A percentile compares a stretch with the other conserved stretches of the same genome.
Evolutionary conservation across 768 basidiomycete genomes (phyloP).

Genomic region (Termitomyces sp.): DNA sequence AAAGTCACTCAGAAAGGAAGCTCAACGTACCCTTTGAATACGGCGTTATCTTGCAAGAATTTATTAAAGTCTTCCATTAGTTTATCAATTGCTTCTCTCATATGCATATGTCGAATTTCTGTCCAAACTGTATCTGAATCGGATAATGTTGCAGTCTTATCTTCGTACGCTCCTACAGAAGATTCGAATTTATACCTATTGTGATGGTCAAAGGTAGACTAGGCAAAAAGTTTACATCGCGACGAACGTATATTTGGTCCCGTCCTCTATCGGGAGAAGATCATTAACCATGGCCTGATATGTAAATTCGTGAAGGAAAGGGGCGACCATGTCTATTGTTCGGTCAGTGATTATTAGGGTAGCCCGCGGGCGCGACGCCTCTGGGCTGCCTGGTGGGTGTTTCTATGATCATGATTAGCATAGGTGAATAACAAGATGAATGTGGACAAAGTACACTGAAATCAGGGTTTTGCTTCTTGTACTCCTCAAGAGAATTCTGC

Average conservation of each 20-base stretch:
- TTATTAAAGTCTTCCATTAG: constrained; percentile 95
- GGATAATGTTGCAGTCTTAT: constrained; percentile 81
- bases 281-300: constrained; percentile 99
- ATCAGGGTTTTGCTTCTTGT: constrained; percentile 81
- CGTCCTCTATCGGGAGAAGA: constrained; percentile 83
- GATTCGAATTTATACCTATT: constrained; percentile 91
- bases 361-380: constrained; percentile 63
- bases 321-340: constrained; percentile 90
- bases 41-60: constrained; percentile 91
- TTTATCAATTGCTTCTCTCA: constrained; percentile 97
- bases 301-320: constrained; percentile 95
- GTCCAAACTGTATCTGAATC: constrained; percentile 92
- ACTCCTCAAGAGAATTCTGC: constrained; percentile 79
- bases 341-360: constrained; percentile 93
- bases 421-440: background rate
- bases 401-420: constrained; percentile 37
- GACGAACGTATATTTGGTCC: constrained; percentile 80
- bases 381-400: constrained; percentile 27
- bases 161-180: constrained; percentile 79
- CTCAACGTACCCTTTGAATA: constrained; percentile 76
- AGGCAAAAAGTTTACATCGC: background rate
- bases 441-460: constrained; percentile 66
- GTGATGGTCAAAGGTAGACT: background rate
- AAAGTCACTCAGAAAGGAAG: constrained; percentile 1
- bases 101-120: constrained; percentile 93